Percentiles rank a stretch among this genome's conserved stretches.
Evolutionary conservation across 768 basidiomycete species (phyloP).

Genomic region (Lanmaoa pseudosensibilis): DNA sequence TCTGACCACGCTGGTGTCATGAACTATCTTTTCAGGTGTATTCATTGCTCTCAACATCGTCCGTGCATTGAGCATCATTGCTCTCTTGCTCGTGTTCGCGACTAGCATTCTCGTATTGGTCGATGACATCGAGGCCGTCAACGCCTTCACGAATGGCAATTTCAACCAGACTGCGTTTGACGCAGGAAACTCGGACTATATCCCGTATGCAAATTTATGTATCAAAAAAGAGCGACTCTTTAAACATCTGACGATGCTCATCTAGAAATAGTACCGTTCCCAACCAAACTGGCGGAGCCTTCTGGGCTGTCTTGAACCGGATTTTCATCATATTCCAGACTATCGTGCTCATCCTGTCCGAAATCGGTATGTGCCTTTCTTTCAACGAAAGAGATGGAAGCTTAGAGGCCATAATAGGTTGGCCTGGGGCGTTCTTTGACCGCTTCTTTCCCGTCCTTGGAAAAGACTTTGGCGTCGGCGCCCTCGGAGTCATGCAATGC

Average conservation of each 20-base stretch:
- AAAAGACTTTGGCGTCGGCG: slow-evolving; percentile 78
- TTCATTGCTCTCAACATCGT: slow-evolving; percentile 80
- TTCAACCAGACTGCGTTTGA: slow-evolving; percentile 39
- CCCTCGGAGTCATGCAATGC: slow-evolving; percentile 85
- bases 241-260: background rate
- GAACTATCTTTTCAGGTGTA: slow-evolving; percentile 33
- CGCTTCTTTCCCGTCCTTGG: slow-evolving; percentile 93
- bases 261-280: slow-evolving; percentile 79
- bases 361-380: slow-evolving; percentile 39
- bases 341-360: slow-evolving; percentile 59
- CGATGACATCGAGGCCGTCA: slow-evolving; percentile 74
- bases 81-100: slow-evolving; percentile 77
- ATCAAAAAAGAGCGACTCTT: background rate
- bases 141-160: slow-evolving; percentile 49
- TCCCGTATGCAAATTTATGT: slow-evolving; percentile 53
- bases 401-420: slow-evolving; percentile 38
- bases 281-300: slow-evolving; percentile 87
- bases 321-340: slow-evolving; percentile 84
- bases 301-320: slow-evolving; percentile 87
- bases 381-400: background rate
- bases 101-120: slow-evolving; percentile 74
- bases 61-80: slow-evolving; percentile 73
- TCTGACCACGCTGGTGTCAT: background rate
- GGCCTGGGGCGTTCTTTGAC: slow-evolving; percentile 78
- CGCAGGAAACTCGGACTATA: slow-evolving; percentile 71